phyloP scores from a whole-genome alignment of 2,329 filamentous ascomycete species.

The Pseudogymnoascus sp. region DNA sequence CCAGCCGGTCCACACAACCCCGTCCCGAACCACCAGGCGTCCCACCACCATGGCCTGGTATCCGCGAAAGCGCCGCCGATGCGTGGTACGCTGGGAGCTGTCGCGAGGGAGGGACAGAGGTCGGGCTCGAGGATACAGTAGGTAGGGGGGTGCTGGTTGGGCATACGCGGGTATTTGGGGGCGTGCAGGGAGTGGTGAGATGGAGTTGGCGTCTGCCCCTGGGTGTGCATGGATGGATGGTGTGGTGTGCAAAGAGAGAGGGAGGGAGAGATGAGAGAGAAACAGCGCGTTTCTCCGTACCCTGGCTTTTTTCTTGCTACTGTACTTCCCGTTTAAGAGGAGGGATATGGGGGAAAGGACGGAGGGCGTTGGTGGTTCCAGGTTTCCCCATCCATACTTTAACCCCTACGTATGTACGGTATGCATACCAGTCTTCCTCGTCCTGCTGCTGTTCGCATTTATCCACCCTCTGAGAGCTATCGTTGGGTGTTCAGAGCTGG shows the following conservation, averaged over 20 bases:
- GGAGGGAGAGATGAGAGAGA: neutral
- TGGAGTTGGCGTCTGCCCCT: no score
- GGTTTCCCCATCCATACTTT: neutral
- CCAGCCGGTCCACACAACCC: neutral
- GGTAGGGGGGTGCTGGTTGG: neutral
- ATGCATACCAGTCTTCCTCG: neutral
- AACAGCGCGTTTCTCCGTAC: constrained; percentile 1
- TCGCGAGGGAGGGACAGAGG: neutral
- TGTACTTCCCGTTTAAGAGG: neutral
- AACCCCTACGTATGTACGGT: neutral
- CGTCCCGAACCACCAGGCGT: neutral
- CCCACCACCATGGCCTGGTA: constrained; percentile 5
- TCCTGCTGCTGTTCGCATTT: neutral
- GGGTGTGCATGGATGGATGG: neutral
- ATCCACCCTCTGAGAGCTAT: neutral
- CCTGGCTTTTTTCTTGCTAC: neutral
- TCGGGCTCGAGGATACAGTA: neutral
- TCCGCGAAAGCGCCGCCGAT: neutral
- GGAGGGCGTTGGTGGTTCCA: neutral
- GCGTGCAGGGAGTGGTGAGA: neutral
- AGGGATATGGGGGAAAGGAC: neutral
- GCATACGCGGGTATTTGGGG: neutral
- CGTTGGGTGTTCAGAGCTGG: neutral
- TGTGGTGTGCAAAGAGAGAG: neutral
- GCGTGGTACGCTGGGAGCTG: no score